Evolutionary conservation across 768 basidiomycete genomes (phyloP).

Genomic region (Trichaptum fuscoviolaceum): DNA sequence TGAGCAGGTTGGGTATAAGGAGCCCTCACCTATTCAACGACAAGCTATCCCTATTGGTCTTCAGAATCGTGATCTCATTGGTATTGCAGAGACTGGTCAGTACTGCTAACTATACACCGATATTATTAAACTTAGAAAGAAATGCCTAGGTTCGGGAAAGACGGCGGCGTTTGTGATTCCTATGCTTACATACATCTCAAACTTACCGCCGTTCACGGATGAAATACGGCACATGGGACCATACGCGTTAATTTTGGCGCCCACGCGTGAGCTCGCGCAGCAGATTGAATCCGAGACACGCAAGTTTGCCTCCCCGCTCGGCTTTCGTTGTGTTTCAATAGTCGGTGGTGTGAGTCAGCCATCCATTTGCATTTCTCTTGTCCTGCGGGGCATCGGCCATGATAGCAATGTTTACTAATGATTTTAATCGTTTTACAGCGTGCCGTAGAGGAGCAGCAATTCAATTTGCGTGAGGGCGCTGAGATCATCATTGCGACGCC

Average conservation of each 20-base stretch:
- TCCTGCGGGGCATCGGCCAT: background rate
- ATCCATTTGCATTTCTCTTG: constrained; percentile 3
- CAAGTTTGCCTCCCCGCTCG: constrained; percentile 87
- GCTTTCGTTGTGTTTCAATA: constrained; percentile 93
- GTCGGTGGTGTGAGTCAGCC: constrained; percentile 80
- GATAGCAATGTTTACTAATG: constrained; percentile 15
- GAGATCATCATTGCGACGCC: constrained; percentile 99
- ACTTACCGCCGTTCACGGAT: constrained; percentile 80
- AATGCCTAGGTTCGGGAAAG: constrained; percentile 83
- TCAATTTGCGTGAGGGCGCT: constrained; percentile 95
- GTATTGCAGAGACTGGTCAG: constrained; percentile 95
- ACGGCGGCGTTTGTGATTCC: constrained; percentile 98
- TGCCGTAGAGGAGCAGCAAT: constrained; percentile 96
- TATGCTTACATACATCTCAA: constrained; percentile 92
- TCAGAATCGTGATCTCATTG: constrained; percentile 95
- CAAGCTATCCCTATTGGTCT: constrained; percentile 99
- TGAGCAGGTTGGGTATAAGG: constrained; percentile 91
- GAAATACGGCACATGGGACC: constrained; percentile 94
- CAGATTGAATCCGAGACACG: constrained; percentile 92
- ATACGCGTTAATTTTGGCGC: constrained; percentile 87
- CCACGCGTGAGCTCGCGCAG: constrained; percentile 97
- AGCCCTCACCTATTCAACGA: constrained; percentile 94
- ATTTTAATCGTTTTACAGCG: constrained; percentile 39
- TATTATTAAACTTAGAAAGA: background rate
- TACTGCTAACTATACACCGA: constrained; percentile 7